These are phyloP conservation scores for Talaromyces nanjingensis DNA, from an alignment of 495 filamentous ascomycete genomes.

Conservation along the genomic window DNA sequence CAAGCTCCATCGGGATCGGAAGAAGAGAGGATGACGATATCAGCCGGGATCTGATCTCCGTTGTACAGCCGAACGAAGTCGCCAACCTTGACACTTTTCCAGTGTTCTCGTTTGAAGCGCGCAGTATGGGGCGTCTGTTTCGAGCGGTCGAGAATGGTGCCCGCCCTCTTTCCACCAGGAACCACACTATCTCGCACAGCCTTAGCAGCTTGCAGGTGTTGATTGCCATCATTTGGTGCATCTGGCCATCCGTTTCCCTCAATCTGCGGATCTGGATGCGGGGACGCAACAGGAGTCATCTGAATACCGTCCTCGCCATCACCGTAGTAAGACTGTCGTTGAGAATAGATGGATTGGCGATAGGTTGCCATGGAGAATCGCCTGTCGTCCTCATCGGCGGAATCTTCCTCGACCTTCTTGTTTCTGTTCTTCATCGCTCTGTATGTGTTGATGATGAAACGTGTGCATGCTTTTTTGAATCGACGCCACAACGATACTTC, in stretches of 20 bases:
- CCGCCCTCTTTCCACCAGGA: conserved; percentile 42
- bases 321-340: conserved; percentile 51
- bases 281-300: conserved; percentile 89
- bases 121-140: conserved; percentile 55
- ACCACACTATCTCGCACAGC: conserved; percentile 22
- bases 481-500: conserved; percentile 79
- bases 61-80: conserved; percentile 97
- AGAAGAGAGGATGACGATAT: conserved; percentile 91
- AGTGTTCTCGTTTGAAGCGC: conserved; percentile 83
- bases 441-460: conserved; percentile 53
- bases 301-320: conserved; percentile 56
- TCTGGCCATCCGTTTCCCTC: conserved; percentile 10
- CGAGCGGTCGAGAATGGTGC: conserved; percentile 57
- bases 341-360: conserved; percentile 54
- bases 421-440: conserved; percentile 37
- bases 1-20: conserved; percentile 93
- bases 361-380: conserved; percentile 62
- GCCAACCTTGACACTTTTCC: conserved; percentile 94
- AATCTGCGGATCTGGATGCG: conserved; percentile 2
- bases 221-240: conserved; percentile 12
- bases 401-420: conserved; percentile 27
- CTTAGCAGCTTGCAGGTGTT: conserved; percentile 26
- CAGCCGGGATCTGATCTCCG: conserved; percentile 90
- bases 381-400: conserved; percentile 34
- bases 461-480: conserved; percentile 83